Percentiles rank a stretch among this genome's conserved stretches.
Evolutionary conservation across 345 rosid species (phyloP).

Genomic region (Eucalyptus pauciflora): DNA sequence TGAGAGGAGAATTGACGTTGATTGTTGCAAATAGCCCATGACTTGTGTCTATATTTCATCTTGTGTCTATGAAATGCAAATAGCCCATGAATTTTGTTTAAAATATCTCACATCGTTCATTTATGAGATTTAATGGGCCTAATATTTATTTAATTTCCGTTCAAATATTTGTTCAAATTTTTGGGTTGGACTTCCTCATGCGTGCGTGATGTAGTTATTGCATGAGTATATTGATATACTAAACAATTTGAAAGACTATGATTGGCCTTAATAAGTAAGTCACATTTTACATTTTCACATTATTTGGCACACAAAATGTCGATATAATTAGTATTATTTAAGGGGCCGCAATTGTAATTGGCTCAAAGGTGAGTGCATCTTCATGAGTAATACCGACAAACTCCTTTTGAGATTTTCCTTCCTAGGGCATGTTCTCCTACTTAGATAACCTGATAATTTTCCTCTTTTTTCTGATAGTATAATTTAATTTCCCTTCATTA

Average conservation of each 20-base stretch:
- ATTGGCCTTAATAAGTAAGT: background rate
- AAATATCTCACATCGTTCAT: too few species aligned
- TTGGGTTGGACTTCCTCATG: background rate
- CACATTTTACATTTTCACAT: accelerated
- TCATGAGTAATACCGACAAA: too few species aligned
- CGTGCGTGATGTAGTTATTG: accelerated
- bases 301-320: too few species aligned
- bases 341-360: accelerated
- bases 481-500: too few species aligned
- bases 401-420: too few species aligned
- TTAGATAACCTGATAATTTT: too few species aligned
- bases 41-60: too few species aligned
- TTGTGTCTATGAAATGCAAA: background rate
- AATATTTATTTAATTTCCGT: background rate
- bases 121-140: background rate
- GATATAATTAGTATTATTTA: too few species aligned
- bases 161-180: too few species aligned
- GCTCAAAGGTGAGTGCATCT: background rate
- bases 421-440: too few species aligned
- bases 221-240: background rate
- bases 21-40: too few species aligned
- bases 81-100: background rate
- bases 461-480: too few species aligned
- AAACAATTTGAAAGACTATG: accelerated
- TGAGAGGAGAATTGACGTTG: accelerated